A percentile compares a stretch with the other conserved stretches of the same genome.
These are phyloP conservation scores for Phanerodontia chrysosporium DNA, from an alignment of 768 basidiomycete species.

Conservation along the genomic window DNA sequence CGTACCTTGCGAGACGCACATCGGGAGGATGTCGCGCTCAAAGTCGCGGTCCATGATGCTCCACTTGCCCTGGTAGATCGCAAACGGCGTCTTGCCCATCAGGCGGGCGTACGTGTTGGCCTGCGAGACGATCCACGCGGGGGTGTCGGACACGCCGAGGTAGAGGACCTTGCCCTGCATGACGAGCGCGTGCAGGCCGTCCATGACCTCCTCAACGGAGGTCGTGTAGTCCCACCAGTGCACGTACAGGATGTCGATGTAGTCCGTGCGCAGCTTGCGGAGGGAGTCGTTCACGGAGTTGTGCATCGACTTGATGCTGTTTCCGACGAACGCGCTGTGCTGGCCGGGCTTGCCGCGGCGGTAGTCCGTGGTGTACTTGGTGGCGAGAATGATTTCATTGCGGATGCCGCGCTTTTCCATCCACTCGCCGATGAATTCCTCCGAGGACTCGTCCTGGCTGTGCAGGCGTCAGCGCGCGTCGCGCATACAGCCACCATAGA, in stretches of 20 bases:
- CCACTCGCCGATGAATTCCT: constrained; percentile 37
- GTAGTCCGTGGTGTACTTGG: constrained; percentile 18
- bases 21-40: constrained; percentile 36
- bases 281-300: constrained; percentile 29
- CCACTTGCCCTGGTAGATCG: constrained; percentile 35
- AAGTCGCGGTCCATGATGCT: constrained; percentile 27
- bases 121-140: constrained; percentile 30
- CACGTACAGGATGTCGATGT: constrained; percentile 51
- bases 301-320: constrained; percentile 29
- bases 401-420: constrained; percentile 29
- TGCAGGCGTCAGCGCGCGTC: background rate
- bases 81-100: constrained; percentile 35
- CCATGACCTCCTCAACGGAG: constrained; percentile 50
- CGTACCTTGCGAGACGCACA: constrained; percentile 12
- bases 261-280: constrained; percentile 49
- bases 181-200: constrained; percentile 43
- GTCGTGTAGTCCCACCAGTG: constrained; percentile 53
- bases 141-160: constrained; percentile 24
- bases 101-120: constrained; percentile 33
- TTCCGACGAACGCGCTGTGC: constrained; percentile 38
- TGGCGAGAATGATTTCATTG: constrained; percentile 30
- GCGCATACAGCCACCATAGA: background rate
- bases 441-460: constrained; percentile 29
- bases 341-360: constrained; percentile 17
- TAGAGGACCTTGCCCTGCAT: constrained; percentile 41